Base-by-base conservation (phyloP, 2,329 filamentous ascomycete genomes). In the Penicillium crustosum region DNA sequence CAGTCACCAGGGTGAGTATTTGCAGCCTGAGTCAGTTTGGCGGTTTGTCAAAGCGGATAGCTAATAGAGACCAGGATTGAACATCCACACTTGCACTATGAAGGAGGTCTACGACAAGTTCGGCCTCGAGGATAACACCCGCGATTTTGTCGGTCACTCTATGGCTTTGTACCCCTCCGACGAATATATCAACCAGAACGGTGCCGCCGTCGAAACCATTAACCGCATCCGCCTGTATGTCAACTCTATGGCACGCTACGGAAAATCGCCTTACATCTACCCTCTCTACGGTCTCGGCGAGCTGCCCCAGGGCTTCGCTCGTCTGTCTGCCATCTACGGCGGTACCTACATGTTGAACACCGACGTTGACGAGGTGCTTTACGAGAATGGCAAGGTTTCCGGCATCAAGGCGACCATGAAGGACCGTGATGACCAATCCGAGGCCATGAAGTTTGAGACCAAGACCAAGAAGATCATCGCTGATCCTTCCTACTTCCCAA, bases 291-390 rank as follows among this genome's bases (percentile, higher is more conserved):
- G 94, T 61, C 87, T 99, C 49, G 94, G 90, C 74, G 94, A 99
- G 81, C 89, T 99, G 56, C 95, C 94, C 36, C 94, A 99, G 79
- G 93, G 93, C 59, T 99, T 99, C 71, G 94, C 94, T 63, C 93
- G 94, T 77, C 86, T 99, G 54, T 97, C 93, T 41, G 94, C 94
- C 76, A 97, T 99, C 78, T 97, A 99, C 74, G 94, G 94, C 65
- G 94, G 94, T 68, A 99, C 94, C 50, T 99, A 99, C 81, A 99
- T 99, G 93, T 88, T 99, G 71, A 97, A 97, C 83, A 96, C 94
- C 67, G 87, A 87, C 67, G 85, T 99, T 55, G 90, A 97, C 63
- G 94, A 99, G 81, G 81, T 99, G 65, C 77, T 89, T 61, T 96
- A 94, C 74, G 91, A 95, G 58, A 70, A 82, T 55, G 86, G 84